Conservation (phyloP, 495 filamentous ascomycete genomes). For the Hypomontagnella submonticulosa region DNA sequence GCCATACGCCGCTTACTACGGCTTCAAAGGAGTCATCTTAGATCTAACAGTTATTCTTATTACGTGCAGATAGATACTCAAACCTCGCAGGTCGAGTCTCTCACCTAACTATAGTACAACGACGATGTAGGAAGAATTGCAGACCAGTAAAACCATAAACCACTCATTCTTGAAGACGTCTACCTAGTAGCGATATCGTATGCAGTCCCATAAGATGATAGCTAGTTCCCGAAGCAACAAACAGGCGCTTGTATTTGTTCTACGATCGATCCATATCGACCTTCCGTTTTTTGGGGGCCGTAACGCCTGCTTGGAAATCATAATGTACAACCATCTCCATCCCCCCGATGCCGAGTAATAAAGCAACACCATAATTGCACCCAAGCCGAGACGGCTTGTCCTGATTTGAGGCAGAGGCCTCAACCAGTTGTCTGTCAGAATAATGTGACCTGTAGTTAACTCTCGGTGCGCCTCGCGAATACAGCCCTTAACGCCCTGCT, state of each 20-base stretch:
- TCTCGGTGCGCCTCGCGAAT: constrained; percentile 1
- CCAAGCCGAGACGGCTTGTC: constrained; percentile 4
- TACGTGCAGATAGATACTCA: background rate
- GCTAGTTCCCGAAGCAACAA: background rate
- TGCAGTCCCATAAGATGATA: background rate
- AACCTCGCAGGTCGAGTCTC: background rate
- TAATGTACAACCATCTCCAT: constrained; percentile 29
- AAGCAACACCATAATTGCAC: constrained; percentile 11
- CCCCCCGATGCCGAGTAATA: constrained; percentile 14
- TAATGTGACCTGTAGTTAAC: constrained; percentile 18
- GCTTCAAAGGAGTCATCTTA: background rate
- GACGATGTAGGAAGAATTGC: background rate
- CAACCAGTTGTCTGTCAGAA: background rate
- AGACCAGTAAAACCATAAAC: background rate
- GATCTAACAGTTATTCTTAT: background rate
- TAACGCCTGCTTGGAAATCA: constrained; percentile 22
- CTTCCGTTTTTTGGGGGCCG: constrained; percentile 16
- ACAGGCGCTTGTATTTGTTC: constrained; percentile 15
- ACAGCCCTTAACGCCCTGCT: constrained; percentile 39
- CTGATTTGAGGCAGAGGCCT: constrained; percentile 6
- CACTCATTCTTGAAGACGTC: background rate
- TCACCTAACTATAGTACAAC: background rate
- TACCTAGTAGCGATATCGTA: background rate
- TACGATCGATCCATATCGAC: constrained; percentile 9
- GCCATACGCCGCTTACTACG: too few relatives aligned